Base-by-base conservation (phyloP, 441 rosid genomes). In the Jatropha podagrica region DNA sequence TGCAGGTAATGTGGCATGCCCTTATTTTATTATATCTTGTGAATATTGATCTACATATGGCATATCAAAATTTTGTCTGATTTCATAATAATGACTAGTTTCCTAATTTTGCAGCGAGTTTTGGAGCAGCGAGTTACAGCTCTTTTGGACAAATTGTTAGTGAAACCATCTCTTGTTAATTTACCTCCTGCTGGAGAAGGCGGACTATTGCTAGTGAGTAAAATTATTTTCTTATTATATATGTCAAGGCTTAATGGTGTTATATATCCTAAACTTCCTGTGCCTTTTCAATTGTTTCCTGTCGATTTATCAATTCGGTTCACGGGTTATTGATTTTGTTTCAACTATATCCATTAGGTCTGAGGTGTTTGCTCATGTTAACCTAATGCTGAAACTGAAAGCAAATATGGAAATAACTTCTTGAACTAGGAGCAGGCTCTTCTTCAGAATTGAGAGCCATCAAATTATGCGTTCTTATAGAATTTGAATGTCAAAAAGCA, bases 61-160 rank as follows among this genome's bases (percentile, higher is more conserved):
- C 42, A 65, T 56, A 51, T 26, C 8, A 51, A 58, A 66, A 23
- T n/a, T 69, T 13, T 68, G 23, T 61, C 42, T 77, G 37, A 27
- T 60, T 73, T 38, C 65, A 38, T 70, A 23, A 42, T 68, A 64
- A 42, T 71, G 65, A 75, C 42, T 75, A 74, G 75, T 77, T 74
- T n/a, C 73, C 79, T 56, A 78, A 65, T 71, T 55, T 41, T 77
- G 79, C 88, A 94, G 99, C 83, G 99, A 88, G 97, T 96, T 81
- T 79, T 96, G 80, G 98, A 94, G 92, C 99, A 96, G 84, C 93
- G 98, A 70, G 94, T 94, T 81, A 94, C 99, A 58, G 92, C 95
- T 63, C 86, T 94, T 83, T 84, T 94, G 78, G 99, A 96, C 88
- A 96, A 94, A 85, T 81, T 96, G 79, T 82, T 94, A 75, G 88